A percentile compares a stretch with the other conserved stretches of the same genome.
Conservation (phyloP, 148 eudicot species). For the Vaccinium macrocarpon region DNA sequence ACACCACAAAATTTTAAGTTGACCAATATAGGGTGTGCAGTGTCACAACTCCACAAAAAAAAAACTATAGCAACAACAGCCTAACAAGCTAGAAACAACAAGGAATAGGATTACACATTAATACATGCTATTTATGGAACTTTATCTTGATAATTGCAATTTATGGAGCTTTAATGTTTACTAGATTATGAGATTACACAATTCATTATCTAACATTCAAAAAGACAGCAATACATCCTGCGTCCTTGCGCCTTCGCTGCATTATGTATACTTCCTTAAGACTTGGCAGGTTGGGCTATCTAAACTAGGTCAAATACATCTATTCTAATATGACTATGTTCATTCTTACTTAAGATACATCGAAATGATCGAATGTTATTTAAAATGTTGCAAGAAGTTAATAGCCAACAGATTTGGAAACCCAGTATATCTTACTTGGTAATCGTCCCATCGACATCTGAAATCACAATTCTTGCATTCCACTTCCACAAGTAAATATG, state of each 20-base stretch:
- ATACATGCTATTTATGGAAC: not conserved
- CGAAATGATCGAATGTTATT: not conserved
- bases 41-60: not conserved
- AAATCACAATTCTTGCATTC: constrained; percentile 91
- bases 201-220: not conserved
- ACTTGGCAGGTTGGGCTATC: not conserved
- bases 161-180: not conserved
- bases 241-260: not conserved
- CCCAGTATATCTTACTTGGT: constrained; percentile 59
- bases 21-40: not conserved
- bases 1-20: not conserved
- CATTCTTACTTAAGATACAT: not conserved
- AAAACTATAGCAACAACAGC: not conserved
- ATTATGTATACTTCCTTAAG: not conserved
- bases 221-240: not conserved
- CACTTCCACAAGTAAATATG: constrained; percentile 99
- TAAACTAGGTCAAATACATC: not conserved
- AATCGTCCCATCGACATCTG: constrained; percentile 98
- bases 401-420: constrained; percentile 3
- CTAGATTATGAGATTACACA: not conserved
- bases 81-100: not conserved
- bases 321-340: not conserved
- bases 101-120: not conserved
- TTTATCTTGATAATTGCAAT: not conserved
- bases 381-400: not conserved